Conservation (phyloP, 345 rosid genomes). For the Sisymbrium altissimum region DNA sequence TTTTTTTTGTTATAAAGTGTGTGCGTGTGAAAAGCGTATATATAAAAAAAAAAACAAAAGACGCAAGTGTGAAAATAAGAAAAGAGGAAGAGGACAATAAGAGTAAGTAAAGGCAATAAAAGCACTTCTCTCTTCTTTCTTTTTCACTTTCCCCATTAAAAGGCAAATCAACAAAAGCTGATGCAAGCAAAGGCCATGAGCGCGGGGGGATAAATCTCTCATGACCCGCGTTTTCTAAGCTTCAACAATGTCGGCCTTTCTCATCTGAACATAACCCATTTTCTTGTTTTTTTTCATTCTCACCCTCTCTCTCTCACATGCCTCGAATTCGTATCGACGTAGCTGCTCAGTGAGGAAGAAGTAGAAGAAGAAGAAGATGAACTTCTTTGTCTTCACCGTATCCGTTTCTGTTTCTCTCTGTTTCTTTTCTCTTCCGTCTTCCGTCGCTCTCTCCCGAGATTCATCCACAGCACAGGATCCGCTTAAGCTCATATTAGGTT, state of each 20-base stretch:
- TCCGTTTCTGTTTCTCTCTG: not conserved
- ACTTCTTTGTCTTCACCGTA: not conserved
- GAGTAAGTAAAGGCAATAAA: slow-evolving; percentile 22
- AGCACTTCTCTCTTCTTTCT: not conserved
- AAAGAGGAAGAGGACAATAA: slow-evolving; percentile 25
- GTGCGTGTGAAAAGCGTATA: slow-evolving; percentile 31
- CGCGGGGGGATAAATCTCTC: slow-evolving; percentile 17
- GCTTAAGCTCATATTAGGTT: slow-evolving; percentile 64
- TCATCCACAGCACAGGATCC: slow-evolving; percentile 37
- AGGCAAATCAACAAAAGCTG: not conserved
- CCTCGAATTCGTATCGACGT: slow-evolving; percentile 8
- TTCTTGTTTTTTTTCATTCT: not conserved
- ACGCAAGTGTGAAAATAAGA: slow-evolving; percentile 20
- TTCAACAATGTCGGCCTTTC: slow-evolving; percentile 20
- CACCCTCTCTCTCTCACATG: slow-evolving; percentile 19
- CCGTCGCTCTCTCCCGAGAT: slow-evolving; percentile 10
- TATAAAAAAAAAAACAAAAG: not conserved
- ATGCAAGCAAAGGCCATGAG: not conserved
- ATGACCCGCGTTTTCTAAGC: slow-evolving; percentile 10
- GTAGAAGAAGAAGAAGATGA: slow-evolving; percentile 12
- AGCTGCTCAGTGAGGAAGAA: slow-evolving; percentile 1
- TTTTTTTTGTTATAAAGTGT: not conserved
- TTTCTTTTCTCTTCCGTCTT: slow-evolving; percentile 11
- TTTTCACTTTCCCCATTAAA: slow-evolving; percentile 14
- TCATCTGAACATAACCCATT: not conserved